Evolutionary conservation across 352 stramenopile genomes (phyloP), one percentile per base, ranked within the genome.

Genomic region (Salisapilia sapeloensis): DNA sequence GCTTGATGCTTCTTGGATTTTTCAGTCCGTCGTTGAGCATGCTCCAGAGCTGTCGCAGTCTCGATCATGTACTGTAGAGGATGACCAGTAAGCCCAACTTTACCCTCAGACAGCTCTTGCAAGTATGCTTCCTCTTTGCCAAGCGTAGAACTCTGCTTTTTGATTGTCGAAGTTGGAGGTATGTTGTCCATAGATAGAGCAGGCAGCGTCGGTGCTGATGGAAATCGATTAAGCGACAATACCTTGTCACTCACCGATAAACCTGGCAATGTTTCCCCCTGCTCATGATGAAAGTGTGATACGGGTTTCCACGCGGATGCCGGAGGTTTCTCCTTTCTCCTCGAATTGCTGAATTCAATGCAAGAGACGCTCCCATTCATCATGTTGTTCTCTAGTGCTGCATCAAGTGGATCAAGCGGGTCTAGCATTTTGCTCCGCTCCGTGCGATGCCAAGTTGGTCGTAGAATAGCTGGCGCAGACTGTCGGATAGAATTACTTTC

Each of bases 41-140:
- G 44, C 2, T 49, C 46, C 0, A 84, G 40, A 11, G 50, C 48
- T 29, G 58, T 43, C 1, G 64, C 56, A 20, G 61, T 75, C 21
- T 78, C 71, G 17, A 87, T 40, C 47, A 84, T 81, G 50, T 87
- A 65, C 1, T 59, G 49, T n/a, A 87, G 42, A 8, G 67, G 60
- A 29, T 87, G 66, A 4, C 50, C 46, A 16, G 63, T 56, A 3
- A 43, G 29, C 0, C 64, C 40, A 10, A 61, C 40, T 34, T 74
- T 71, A 10, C 78, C 55, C 29, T 74, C 51, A 21, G 79, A 64
- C 1, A 84, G 41, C 23, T 83, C 71, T 11, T 56, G 56, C 27
- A 87, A 84, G 38, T 33, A 15, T 8, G 10, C 29, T 14, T 12
- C 29, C 4, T 30, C 21, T 11, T 7, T 16, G 11, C 16, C 29